Evolutionary conservation across 164 flowering plant species (phyloP).

Genomic region (Dillenia turbinata): DNA sequence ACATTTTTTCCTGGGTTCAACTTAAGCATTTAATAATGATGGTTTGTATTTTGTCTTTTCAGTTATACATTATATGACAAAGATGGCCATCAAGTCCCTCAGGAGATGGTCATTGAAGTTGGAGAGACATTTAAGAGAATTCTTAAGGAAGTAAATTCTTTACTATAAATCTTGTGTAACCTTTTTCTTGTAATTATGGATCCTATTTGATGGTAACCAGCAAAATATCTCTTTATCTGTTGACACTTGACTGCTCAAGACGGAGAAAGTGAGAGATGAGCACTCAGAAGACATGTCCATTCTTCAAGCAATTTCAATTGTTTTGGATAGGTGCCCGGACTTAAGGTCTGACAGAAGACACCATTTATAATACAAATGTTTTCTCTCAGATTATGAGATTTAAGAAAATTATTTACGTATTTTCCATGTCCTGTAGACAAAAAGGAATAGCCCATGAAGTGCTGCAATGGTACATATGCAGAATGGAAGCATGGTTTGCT

Average conservation of each 20-base stretch:
- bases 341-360: slow-evolving; percentile 43
- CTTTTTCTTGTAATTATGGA: not conserved
- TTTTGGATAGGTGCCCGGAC: slow-evolving; percentile 61
- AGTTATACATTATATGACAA: slow-evolving; percentile 67
- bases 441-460: slow-evolving; percentile 79
- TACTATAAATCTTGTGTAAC: not conserved
- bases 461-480: slow-evolving; percentile 81
- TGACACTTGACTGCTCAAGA: slow-evolving; percentile 30
- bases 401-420: not conserved
- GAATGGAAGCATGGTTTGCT: slow-evolving; percentile 99
- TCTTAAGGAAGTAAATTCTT: slow-evolving; percentile 55
- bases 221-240: slow-evolving; percentile 5
- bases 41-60: slow-evolving; percentile 11
- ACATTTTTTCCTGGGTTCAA: too few relatives aligned
- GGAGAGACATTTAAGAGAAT: slow-evolving; percentile 62
- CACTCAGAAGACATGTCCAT: slow-evolving; percentile 68
- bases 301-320: slow-evolving; percentile 66
- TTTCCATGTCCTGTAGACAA: slow-evolving; percentile 38
- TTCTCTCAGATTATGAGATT: not conserved
- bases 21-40: too few relatives aligned
- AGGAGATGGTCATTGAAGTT: slow-evolving; percentile 63
- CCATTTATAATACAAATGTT: not conserved
- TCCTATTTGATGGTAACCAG: not conserved
- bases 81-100: slow-evolving; percentile 75
- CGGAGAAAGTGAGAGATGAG: slow-evolving; percentile 81